Evolutionary conservation across 768 basidiomycete genomes (phyloP).

Genomic region (Botryobasidium botryosum): DNA sequence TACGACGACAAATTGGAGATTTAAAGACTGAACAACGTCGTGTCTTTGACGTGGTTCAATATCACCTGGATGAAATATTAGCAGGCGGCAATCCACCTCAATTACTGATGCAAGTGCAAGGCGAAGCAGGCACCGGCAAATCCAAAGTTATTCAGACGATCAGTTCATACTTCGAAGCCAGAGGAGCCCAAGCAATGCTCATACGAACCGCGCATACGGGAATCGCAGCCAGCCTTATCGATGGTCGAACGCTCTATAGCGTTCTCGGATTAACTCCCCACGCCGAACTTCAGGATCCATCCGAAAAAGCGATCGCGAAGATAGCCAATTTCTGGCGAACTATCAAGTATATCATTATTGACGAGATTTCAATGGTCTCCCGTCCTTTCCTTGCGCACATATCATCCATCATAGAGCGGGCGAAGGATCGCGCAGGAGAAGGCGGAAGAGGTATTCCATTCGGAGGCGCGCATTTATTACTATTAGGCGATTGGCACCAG

Average conservation of each 20-base stretch:
- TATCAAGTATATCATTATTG: conserved; percentile 20
- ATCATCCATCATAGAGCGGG: conserved; percentile 11
- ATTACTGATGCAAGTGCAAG: conserved; percentile 25
- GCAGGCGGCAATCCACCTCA: conserved; percentile 15
- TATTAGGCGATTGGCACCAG: conserved; percentile 5
- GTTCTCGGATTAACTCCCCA: neutral
- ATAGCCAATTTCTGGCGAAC: neutral
- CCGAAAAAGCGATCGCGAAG: neutral
- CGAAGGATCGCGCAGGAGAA: neutral
- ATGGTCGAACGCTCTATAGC: conserved; percentile 15
- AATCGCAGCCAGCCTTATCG: conserved; percentile 26
- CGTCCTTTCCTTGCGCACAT: conserved; percentile 13
- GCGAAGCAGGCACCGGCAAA: conserved; percentile 31
- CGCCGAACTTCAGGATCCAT: too few relatives aligned
- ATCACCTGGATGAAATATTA: conserved; percentile 17
- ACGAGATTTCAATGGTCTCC: conserved; percentile 27
- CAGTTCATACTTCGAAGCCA: conserved; percentile 19
- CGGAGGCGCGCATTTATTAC: neutral
- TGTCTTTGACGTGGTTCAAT: conserved; percentile 24
- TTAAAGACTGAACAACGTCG: conserved; percentile 22
- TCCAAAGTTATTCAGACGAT: conserved; percentile 25
- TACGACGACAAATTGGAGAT: conserved; percentile 2
- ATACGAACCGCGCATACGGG: conserved; percentile 26
- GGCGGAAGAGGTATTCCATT: neutral
- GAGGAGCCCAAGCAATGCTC: conserved; percentile 10